phyloP scores from a whole-genome alignment of 1,139 yeast genomes.

The Fermentozyma sake region DNA sequence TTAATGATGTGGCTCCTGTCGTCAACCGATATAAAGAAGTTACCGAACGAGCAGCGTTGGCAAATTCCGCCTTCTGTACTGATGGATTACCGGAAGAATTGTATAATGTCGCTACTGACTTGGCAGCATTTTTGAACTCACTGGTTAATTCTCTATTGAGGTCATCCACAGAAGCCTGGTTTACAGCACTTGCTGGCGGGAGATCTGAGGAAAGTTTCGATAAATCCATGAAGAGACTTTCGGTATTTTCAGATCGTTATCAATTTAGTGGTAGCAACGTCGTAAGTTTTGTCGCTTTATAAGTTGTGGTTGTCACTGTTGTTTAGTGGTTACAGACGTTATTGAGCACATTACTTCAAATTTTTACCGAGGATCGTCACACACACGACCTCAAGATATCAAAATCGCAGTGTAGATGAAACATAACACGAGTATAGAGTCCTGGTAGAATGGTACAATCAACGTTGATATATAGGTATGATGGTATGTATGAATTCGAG shows the following conservation, averaged over 20 bases:
- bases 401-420: too few relatives aligned
- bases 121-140: constrained; percentile 45
- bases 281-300: too few relatives aligned
- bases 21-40: constrained; percentile 57
- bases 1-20: constrained; percentile 37
- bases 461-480: constrained; percentile 66
- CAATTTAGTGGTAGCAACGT: too few relatives aligned
- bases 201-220: constrained; percentile 49
- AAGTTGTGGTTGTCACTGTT: too few relatives aligned
- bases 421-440: too few relatives aligned
- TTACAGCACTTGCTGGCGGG: constrained; percentile 46
- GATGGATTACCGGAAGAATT: constrained; percentile 20
- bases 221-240: constrained; percentile 50
- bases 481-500: constrained; percentile 52
- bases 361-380: too few relatives aligned
- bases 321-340: too few relatives aligned
- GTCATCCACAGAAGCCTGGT: constrained; percentile 39
- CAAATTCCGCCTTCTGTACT: constrained; percentile 44
- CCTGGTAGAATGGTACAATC: constrained; percentile 76
- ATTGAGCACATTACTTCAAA: too few relatives aligned
- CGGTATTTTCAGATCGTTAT: too few relatives aligned
- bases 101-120: constrained; percentile 40
- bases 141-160: constrained; percentile 38
- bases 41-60: constrained; percentile 61
- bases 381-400: too few relatives aligned